Evolutionary conservation across 148 eudicot species (phyloP).

Genomic region (Fagopyrum esculentum): DNA sequence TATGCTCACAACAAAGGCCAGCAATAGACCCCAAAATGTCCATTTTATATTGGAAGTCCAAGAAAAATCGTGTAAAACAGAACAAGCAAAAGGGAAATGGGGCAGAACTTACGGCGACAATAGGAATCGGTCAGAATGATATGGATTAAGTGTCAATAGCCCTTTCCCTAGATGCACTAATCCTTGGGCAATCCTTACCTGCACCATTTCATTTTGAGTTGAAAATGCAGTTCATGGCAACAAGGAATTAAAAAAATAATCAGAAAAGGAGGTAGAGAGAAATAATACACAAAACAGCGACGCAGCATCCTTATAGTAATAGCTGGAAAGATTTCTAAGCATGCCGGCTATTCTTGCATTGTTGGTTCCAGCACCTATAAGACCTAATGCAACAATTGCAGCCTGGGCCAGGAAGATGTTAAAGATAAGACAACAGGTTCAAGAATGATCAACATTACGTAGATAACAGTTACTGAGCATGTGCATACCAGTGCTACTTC

Average conservation of each 20-base stretch:
- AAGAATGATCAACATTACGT: background rate
- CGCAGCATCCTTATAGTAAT: constrained; percentile 86
- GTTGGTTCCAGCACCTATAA: constrained; percentile 97
- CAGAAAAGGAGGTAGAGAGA: constrained; percentile 11
- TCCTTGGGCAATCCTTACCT: constrained; percentile 99
- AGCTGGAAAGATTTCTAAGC: constrained; percentile 86
- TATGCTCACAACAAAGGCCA: background rate
- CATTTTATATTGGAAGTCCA: background rate
- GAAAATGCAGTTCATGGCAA: background rate
- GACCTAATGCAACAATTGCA: constrained; percentile 82
- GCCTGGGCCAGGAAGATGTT: constrained; percentile 38
- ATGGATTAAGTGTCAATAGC: constrained; percentile 77
- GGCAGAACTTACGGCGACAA: constrained; percentile 70
- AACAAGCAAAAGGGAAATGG: background rate
- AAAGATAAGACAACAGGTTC: background rate
- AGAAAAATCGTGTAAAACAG: background rate
- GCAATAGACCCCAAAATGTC: background rate
- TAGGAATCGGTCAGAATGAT: constrained; percentile 86
- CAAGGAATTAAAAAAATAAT: background rate
- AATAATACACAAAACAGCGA: constrained; percentile 71
- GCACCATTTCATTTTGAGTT: constrained; percentile 16
- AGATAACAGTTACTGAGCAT: background rate
- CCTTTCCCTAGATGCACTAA: constrained; percentile 96
- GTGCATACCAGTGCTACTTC: constrained; percentile 80
- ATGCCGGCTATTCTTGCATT: constrained; percentile 96